A percentile compares a stretch with the other conserved stretches of the same genome.
Conservation (phyloP, 495 filamentous ascomycete genomes). For the Pyrenopolyporus hunteri region DNA sequence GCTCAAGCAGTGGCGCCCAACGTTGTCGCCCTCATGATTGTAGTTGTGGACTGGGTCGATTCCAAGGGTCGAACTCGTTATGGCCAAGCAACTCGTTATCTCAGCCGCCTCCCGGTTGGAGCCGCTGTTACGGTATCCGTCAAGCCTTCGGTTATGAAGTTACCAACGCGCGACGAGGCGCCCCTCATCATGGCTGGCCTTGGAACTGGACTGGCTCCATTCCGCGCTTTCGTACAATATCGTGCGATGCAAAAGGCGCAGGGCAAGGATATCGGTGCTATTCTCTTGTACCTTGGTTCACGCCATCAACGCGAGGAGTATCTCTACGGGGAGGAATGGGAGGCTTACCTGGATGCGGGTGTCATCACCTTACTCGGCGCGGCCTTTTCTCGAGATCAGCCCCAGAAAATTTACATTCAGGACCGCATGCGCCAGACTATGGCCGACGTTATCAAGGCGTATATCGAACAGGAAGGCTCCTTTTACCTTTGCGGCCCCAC, state of each 20-base stretch:
- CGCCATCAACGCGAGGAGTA: constrained; percentile 98
- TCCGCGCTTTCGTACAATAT: constrained; percentile 98
- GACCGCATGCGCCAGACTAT: constrained; percentile 93
- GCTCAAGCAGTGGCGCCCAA: constrained; percentile 89
- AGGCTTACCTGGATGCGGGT: constrained; percentile 93
- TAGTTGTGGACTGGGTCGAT: constrained; percentile 95
- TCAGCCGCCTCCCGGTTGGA: constrained; percentile 74
- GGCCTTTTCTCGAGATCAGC: constrained; percentile 96
- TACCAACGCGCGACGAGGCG: constrained; percentile 81
- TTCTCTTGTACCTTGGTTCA: constrained; percentile 94
- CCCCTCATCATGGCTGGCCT: constrained; percentile 99
- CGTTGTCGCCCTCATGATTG: constrained; percentile 91
- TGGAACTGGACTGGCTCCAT: constrained; percentile 96
- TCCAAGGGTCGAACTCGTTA: constrained; percentile 85
- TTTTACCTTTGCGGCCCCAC: constrained; percentile 99
- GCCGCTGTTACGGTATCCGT: constrained; percentile 84
- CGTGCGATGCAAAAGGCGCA: constrained; percentile 95
- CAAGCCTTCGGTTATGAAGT: constrained; percentile 97
- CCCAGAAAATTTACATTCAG: constrained; percentile 99
- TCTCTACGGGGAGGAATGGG: constrained; percentile 99
- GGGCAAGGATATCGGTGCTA: constrained; percentile 90
- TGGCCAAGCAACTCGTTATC: constrained; percentile 89
- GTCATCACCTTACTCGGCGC: constrained; percentile 92
- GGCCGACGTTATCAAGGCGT: constrained; percentile 84
- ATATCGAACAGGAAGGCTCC: constrained; percentile 82